Percentiles rank a stretch among this genome's conserved stretches.
Conservation (phyloP, 495 filamentous ascomycete genomes). For the Sabuloglossum arenarium region DNA sequence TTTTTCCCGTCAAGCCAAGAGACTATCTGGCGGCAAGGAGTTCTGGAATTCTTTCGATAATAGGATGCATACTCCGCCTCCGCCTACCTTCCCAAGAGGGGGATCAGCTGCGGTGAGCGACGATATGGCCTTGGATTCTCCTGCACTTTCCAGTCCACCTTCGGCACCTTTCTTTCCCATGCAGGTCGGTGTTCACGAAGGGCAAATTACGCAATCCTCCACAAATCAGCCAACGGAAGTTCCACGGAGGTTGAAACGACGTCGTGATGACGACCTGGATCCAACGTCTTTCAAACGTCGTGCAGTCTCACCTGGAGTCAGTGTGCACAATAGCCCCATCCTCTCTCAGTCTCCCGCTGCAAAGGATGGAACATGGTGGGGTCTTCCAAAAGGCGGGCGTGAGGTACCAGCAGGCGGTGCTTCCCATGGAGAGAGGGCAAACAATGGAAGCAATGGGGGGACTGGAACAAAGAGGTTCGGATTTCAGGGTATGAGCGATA, state of each 20-base stretch:
- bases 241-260: conserved; percentile 33
- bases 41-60: conserved; percentile 68
- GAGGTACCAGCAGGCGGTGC: conserved; percentile 19
- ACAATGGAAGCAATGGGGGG: conserved; percentile 21
- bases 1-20: conserved; percentile 52
- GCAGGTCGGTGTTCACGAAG: neutral
- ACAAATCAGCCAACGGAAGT: conserved; percentile 36
- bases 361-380: conserved; percentile 51
- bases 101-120: conserved; percentile 47
- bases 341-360: conserved; percentile 57
- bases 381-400: conserved; percentile 38
- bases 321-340: conserved; percentile 75
- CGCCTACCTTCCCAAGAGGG: conserved; percentile 31
- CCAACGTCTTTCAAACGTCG: conserved; percentile 76
- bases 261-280: conserved; percentile 83
- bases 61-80: conserved; percentile 39
- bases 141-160: conserved; percentile 17
- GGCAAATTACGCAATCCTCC: conserved; percentile 10
- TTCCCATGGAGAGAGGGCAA: conserved; percentile 28
- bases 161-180: neutral
- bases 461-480: conserved; percentile 48
- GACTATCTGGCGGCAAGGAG: conserved; percentile 45
- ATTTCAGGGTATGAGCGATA: conserved; percentile 88
- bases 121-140: conserved; percentile 58
- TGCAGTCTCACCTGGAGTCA: conserved; percentile 84